Conservation (phyloP, 306 rosid genomes). For the Lathyrus sativus region DNA sequence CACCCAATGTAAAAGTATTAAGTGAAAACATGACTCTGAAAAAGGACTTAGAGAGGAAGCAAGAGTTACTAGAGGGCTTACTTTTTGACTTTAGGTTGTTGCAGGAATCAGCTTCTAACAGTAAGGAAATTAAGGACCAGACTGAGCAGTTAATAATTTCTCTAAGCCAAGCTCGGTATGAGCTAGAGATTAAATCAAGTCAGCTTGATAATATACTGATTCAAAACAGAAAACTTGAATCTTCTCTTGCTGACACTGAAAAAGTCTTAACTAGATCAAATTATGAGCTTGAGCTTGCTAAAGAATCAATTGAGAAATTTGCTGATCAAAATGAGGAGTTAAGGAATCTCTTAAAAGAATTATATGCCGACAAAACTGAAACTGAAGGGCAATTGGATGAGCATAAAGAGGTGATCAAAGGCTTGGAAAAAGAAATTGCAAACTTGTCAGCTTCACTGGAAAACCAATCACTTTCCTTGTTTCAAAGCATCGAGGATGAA, state of each 20-base stretch:
- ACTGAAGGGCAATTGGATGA: conserved; percentile 71
- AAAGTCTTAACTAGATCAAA: conserved; percentile 59
- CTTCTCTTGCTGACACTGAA: conserved; percentile 58
- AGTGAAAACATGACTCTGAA: conserved; percentile 62
- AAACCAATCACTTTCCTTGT: conserved; percentile 53
- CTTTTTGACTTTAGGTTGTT: conserved; percentile 84
- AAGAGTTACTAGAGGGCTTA: conserved; percentile 77
- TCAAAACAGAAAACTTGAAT: conserved; percentile 60
- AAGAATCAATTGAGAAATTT: conserved; percentile 49
- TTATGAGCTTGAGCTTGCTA: conserved; percentile 67
- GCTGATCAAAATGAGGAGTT: conserved; percentile 67
- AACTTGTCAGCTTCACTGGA: conserved; percentile 66
- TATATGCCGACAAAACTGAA: conserved; percentile 57
- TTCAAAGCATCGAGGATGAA: conserved; percentile 66
- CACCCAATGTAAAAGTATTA: conserved; percentile 43
- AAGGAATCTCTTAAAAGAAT: conserved; percentile 65
- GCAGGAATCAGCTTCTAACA: conserved; percentile 88
- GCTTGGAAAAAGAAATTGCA: conserved; percentile 79
- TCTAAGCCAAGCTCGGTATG: conserved; percentile 63
- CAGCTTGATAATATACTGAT: conserved; percentile 61
- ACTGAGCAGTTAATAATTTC: conserved; percentile 63
- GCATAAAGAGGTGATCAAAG: conserved; percentile 68
- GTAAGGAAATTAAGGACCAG: conserved; percentile 73
- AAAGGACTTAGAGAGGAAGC: conserved; percentile 76
- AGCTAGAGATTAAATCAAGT: conserved; percentile 64